These are phyloP conservation scores for Eucalyptus caleyi DNA, from an alignment of 345 rosid species.

Conservation along the genomic window DNA sequence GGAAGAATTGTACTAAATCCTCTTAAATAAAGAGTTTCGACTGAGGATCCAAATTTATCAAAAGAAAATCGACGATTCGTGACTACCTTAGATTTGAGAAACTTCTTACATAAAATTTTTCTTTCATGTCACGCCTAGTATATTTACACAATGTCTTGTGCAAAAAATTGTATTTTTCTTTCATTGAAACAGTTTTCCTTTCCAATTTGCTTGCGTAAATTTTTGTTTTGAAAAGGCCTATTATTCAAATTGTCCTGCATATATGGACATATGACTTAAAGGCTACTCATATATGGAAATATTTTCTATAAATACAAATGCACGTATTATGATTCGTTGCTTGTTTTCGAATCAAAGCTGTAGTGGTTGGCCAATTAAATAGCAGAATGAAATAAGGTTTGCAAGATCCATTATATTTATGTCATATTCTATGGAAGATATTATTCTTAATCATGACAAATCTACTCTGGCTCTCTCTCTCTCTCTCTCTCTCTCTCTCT, in stretches of 20 bases:
- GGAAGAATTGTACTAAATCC: background rate
- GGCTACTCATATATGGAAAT: background rate
- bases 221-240: background rate
- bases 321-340: background rate
- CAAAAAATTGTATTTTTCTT: background rate
- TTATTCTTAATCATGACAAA: background rate
- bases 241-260: background rate
- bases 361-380: background rate
- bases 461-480: background rate
- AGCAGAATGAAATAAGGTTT: background rate
- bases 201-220: background rate
- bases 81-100: background rate
- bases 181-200: background rate
- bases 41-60: background rate
- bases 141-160: background rate
- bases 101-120: background rate
- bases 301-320: background rate
- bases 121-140: accelerated
- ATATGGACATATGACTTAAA: background rate
- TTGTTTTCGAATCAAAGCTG: background rate
- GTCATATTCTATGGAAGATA: background rate
- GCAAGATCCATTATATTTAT: background rate
- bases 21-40: background rate
- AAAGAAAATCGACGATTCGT: accelerated
- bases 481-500: background rate